phyloP scores from a whole-genome alignment of 148 eudicot species.

The Dysphania ambrosioides region DNA sequence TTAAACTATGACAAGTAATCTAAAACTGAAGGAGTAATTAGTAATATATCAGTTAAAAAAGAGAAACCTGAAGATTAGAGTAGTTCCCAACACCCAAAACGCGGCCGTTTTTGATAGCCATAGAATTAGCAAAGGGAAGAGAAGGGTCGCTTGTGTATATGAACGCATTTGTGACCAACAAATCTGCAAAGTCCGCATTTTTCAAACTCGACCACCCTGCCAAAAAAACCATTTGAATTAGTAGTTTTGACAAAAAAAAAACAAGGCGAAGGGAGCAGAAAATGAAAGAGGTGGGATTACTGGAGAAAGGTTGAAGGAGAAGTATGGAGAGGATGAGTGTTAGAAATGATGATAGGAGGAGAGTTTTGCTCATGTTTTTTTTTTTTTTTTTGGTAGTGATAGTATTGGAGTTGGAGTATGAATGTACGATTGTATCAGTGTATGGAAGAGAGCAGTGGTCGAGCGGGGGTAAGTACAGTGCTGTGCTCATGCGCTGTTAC shows the following conservation, averaged over 20 bases:
- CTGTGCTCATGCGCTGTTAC: too few relatives aligned
- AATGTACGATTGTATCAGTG: too few relatives aligned
- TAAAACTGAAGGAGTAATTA: neutral
- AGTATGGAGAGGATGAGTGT: slow-evolving; percentile 28
- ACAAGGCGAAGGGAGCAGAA: too few relatives aligned
- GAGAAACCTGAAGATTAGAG: slow-evolving; percentile 56
- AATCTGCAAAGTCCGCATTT: slow-evolving; percentile 49
- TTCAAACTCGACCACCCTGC: slow-evolving; percentile 16
- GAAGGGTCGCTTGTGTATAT: slow-evolving; percentile 77
- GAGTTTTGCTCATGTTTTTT: slow-evolving; percentile 13
- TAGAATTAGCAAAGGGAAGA: slow-evolving; percentile 68
- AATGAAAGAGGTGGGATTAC: slow-evolving; percentile 4
- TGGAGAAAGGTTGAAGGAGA: slow-evolving; percentile 18
- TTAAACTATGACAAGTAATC: too few relatives aligned
- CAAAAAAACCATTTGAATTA: too few relatives aligned
- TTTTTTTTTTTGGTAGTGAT: too few relatives aligned
- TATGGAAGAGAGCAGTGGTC: too few relatives aligned
- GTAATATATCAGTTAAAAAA: neutral
- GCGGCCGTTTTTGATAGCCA: slow-evolving; percentile 64
- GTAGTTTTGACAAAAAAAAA: neutral
- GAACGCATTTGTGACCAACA: slow-evolving; percentile 70
- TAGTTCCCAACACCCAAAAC: slow-evolving; percentile 59
- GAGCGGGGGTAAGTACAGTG: too few relatives aligned
- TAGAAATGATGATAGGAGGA: slow-evolving; percentile 13
- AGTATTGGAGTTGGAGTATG: too few relatives aligned